A percentile compares a stretch with the other conserved stretches of the same genome.
Evolutionary conservation across 805 yeast genomes (phyloP).

Genomic region (Barnettozyma wickerhamii): DNA sequence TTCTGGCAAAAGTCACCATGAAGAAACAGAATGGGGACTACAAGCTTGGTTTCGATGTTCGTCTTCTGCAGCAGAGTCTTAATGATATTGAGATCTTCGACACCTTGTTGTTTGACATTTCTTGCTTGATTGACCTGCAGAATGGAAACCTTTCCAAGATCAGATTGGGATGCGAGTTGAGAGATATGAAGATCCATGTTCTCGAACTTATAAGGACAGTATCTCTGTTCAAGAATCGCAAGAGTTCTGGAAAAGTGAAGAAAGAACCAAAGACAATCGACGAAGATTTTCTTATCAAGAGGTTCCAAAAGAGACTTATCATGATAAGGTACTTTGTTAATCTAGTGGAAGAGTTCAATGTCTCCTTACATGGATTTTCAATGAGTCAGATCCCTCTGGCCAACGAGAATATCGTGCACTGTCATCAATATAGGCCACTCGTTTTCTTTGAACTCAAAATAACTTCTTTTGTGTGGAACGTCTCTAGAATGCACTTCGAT

Average conservation of each 20-base stretch:
- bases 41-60: conserved; percentile 10
- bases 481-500: conserved; percentile 27
- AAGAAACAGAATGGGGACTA: conserved; percentile 3
- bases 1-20: conserved; percentile 16
- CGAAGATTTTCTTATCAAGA: conserved; percentile 12
- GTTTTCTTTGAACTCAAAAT: conserved; percentile 19
- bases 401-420: conserved; percentile 13
- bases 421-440: conserved; percentile 21
- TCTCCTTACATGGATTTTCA: conserved; percentile 16
- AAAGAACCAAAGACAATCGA: conserved; percentile 1
- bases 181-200: conserved; percentile 16
- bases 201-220: conserved; percentile 11
- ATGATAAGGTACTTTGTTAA: conserved; percentile 12
- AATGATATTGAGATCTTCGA: conserved; percentile 19
- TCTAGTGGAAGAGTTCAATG: conserved; percentile 14
- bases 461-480: conserved; percentile 21
- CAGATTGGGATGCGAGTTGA: conserved; percentile 14
- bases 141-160: conserved; percentile 19
- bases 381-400: conserved; percentile 22
- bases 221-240: no score
- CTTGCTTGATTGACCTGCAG: conserved; percentile 15
- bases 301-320: conserved; percentile 12
- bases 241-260: no score
- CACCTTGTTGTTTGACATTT: conserved; percentile 15
- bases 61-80: conserved; percentile 16